Evolutionary conservation across 177 flowering plant genomes (phyloP), one percentile per base, ranked within the genome.

Genomic region (Vitis hybrid): DNA sequence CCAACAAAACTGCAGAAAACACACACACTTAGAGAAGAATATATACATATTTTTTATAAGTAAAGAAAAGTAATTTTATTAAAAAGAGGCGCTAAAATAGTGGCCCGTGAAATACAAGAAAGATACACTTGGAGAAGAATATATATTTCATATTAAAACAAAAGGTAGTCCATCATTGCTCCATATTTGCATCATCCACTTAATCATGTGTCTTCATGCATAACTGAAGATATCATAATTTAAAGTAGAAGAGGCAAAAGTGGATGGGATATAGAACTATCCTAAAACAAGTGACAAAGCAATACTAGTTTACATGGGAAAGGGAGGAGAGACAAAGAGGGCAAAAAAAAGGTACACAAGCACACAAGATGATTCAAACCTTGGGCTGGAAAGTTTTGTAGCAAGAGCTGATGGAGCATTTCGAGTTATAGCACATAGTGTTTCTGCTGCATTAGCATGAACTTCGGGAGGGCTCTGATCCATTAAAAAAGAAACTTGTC

Each of bases 401-500:
- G 98, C 90, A 66, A 94, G 79, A 67, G 93, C 81, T n/a, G 97
- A 93, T 62, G 94, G 88, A 13, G 88, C 73, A 82, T 87, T 92
- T 69, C 97, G 84, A 63, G 92, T 87, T 61, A 94, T 91, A 55
- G 93, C 84, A 83, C 92, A 88, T 1, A 94, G 79, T 65, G 96
- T 90, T 82, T 94, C 99, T 21, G 97, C 93, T 67, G 91, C 92
- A 83, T 94, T 94, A 60, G 94, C 92, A 80, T 94, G 98, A 75
- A 94, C 99, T 81, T 93, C 98, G 67, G 97, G 84, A 69, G 92
- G 74, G 75, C 85, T 77, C 99, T 94, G 89, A 49, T 63, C 65
- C 68, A 75, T 21, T 16, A 50, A 61, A 74, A 70, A 62, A 51
- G 10, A 65, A 70, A 13, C 30, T 32, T 56, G 52, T 75, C 50